Evolutionary conservation across 176 grass and related monocot genomes (phyloP).

Genomic region (Eleusine coracana): DNA sequence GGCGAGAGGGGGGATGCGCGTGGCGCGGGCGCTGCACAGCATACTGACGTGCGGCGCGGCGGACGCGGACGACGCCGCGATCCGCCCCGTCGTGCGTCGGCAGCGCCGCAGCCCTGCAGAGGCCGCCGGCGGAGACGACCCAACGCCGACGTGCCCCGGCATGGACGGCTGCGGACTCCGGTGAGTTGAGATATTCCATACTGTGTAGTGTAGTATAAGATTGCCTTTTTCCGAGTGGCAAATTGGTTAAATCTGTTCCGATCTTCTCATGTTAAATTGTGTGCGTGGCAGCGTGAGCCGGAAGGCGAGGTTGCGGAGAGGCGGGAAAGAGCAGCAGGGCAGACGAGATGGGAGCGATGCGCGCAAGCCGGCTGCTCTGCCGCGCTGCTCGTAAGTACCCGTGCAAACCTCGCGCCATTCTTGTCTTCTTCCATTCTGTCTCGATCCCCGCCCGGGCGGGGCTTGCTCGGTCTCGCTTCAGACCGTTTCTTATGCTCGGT

Average conservation of each 20-base stretch:
- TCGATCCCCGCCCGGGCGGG: no score
- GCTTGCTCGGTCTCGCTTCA: background rate
- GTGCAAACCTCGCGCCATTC: background rate
- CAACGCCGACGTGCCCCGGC: slow-evolving; percentile 48
- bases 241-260: background rate
- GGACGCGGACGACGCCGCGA: slow-evolving; percentile 42
- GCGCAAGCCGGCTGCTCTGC: slow-evolving; percentile 48
- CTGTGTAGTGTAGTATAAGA: no score
- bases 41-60: slow-evolving; percentile 52
- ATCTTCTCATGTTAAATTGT: background rate
- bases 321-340: slow-evolving; percentile 44
- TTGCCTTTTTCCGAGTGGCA: no score
- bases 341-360: slow-evolving; percentile 32
- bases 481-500: background rate
- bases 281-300: slow-evolving; percentile 39
- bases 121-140: background rate
- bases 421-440: no score
- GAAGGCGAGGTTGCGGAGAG: slow-evolving; percentile 32
- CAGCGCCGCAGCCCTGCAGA: background rate
- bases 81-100: slow-evolving; percentile 24
- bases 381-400: slow-evolving; percentile 60
- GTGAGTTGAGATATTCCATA: slow-evolving; percentile 6
- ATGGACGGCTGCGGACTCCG: slow-evolving; percentile 53
- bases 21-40: slow-evolving; percentile 45
- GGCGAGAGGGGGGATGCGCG: slow-evolving; percentile 33